These are phyloP conservation scores for Grosmannia clavigera DNA, from an alignment of 2,329 filamentous ascomycete species.

Conservation along the genomic window DNA sequence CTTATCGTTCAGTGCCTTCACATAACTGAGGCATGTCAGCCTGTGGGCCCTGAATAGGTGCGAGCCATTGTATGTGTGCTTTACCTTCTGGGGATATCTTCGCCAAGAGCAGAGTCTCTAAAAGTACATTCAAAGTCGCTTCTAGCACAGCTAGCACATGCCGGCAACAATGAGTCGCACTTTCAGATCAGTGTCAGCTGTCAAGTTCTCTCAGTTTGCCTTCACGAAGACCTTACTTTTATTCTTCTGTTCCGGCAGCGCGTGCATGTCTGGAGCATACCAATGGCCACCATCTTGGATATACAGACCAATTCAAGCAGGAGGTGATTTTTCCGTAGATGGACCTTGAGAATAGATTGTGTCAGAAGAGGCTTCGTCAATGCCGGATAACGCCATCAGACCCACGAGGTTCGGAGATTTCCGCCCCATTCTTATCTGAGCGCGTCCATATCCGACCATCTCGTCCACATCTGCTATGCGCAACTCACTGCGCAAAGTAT, in stretches of 20 bases:
- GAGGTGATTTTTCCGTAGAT: too few relatives aligned
- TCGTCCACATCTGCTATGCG: neutral
- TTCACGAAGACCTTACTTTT: neutral
- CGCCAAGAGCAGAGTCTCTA: constrained; percentile 1
- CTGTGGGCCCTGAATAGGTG: neutral
- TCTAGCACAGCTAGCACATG: constrained; percentile 1
- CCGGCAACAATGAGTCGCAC: constrained; percentile 1
- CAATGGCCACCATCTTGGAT: neutral
- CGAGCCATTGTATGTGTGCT: neutral
- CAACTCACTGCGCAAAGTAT: neutral
- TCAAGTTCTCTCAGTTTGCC: neutral
- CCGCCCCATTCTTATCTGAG: neutral
- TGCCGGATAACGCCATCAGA: neutral
- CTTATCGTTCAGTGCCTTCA: neutral
- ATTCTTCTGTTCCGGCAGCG: constrained; percentile 1
- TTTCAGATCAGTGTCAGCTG: neutral
- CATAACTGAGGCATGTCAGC: neutral
- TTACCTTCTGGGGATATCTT: constrained; percentile 3
- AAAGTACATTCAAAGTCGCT: constrained; percentile 2
- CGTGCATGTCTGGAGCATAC: constrained; percentile 4
- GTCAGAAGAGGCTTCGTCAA: too few relatives aligned
- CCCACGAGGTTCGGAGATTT: neutral
- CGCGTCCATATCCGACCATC: neutral
- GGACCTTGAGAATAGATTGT: neutral
- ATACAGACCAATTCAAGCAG: neutral